Evolutionary conservation across 148 eudicot genomes (phyloP), one percentile per base, ranked within the genome.

Genomic region (Heliamphora exappendiculata): DNA sequence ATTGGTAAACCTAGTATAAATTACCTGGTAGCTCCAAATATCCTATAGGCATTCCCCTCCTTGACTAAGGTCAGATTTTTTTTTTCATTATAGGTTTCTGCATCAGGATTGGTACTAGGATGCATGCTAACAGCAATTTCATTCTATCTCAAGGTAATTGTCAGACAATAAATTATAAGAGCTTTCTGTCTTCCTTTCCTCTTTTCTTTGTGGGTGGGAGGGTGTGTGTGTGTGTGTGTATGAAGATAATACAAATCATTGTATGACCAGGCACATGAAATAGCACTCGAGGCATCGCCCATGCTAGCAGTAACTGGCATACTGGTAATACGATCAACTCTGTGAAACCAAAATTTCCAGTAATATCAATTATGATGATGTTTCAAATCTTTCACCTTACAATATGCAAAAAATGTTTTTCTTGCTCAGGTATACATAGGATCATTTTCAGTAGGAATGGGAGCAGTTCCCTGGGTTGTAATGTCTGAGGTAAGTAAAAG

Each of bases 381-480:
- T 9, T 44, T 70, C 37, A 34, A 51, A 12, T 71, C 8, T 31
- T 78, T 22, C 10, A 12, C 33, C 13, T 75, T 44, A 36, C 47
- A 33, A 66, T 11, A 34, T 22, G 0, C 51, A 37, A 28, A 26
- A 16, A 29, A 9, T 51, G 13, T n/a, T 53, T 29, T 50, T 13
- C 33, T 45, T 44, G 39, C 34, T 60, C 75, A 94, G 98, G 88
- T 90, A 34, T 94, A 90, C 80, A 89, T 90, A 84, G 88, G 89
- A 55, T 77, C 93, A 47, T 94, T 94, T 75, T 89, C 98, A 74
- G 82, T 64, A 39, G 98, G 98, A 73, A 89, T 94, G 95, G 98
- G 97, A 81, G 93, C 95, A 68, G 85, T 94, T 73, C 98, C 97
- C 37, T 91, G 98, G 97, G 95, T 92, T 29, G 83, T 94, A 34